phyloP scores from a whole-genome alignment of 2,329 filamentous ascomycete species.

The Tolypocladium pustulatum region DNA sequence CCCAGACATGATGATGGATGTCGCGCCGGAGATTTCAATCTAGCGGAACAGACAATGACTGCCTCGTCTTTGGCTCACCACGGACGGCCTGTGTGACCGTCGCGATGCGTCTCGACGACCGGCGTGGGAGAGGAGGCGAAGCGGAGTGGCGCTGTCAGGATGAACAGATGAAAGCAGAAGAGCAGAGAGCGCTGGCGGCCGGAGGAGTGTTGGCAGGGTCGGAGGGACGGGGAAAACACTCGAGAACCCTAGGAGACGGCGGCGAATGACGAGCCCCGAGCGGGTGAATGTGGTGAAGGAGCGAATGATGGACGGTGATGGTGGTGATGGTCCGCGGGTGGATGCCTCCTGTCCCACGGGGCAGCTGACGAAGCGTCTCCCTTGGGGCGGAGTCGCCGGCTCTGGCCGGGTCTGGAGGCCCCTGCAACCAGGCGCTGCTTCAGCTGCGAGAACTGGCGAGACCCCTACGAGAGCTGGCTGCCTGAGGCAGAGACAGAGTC shows the following conservation, averaged over 20 bases:
- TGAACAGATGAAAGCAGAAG: not conserved
- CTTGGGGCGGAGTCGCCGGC: not conserved
- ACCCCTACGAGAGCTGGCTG: not conserved
- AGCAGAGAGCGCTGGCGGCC: not conserved
- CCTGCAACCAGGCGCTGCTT: not conserved
- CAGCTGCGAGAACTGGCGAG: not conserved
- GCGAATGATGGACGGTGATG: not conserved
- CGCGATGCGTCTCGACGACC: not conserved
- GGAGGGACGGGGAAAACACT: not conserved
- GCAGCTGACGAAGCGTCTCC: not conserved
- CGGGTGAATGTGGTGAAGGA: not conserved
- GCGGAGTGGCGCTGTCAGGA: not conserved
- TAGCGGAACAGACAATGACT: not conserved
- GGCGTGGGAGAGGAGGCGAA: not conserved
- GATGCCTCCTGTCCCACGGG: not conserved
- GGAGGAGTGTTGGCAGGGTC: not conserved
- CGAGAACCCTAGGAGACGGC: not conserved
- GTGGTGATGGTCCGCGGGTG: not conserved
- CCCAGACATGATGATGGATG: constrained; percentile 34
- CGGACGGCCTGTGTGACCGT: not conserved
- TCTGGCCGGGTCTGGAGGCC: not conserved
- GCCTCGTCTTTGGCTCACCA: not conserved
- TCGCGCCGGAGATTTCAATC: constrained; percentile 3
- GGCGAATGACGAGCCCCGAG: not conserved
- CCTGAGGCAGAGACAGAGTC: not conserved